Percentiles rank a stretch among this genome's conserved stretches.
Evolutionary conservation across 2,329 filamentous ascomycete species (phyloP).

Genomic region (Stylonectria norvegica): DNA sequence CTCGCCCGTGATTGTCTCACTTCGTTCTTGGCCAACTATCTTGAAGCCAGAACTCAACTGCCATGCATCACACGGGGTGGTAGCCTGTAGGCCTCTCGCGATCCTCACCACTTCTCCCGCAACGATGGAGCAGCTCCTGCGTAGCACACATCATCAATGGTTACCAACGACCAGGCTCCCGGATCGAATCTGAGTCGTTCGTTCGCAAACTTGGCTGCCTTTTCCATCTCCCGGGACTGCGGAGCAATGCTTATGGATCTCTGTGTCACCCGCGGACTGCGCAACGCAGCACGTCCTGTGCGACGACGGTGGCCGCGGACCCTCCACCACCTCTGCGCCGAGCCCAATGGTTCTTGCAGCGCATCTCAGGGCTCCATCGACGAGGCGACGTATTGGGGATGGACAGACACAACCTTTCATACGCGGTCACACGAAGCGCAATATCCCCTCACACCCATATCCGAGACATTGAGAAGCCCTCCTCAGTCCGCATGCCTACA

Average conservation of each 20-base stretch:
- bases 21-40: no score
- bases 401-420: neutral
- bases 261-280: neutral
- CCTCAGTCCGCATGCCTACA: conserved; percentile 1
- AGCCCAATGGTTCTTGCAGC: conserved; percentile 4
- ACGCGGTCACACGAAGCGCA: conserved; percentile 1
- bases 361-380: neutral
- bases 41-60: no score
- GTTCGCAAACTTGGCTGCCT: conserved; percentile 6
- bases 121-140: no score
- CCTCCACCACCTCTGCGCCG: neutral
- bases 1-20: no score
- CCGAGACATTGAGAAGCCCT: conserved; percentile 23
- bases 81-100: no score
- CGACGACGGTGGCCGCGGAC: conserved; percentile 1
- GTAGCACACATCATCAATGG: no score
- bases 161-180: conserved; percentile 11
- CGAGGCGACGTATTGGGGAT: conserved; percentile 4
- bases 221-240: neutral
- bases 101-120: no score
- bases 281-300: conserved; percentile 2
- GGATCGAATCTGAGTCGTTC: conserved; percentile 13
- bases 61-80: no score
- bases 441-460: conserved; percentile 3
- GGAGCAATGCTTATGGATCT: conserved; percentile 3